Evolutionary conservation across 768 basidiomycete genomes (phyloP), one percentile per base, ranked within the genome.

Genomic region (Phlegmacium glaucopus): DNA sequence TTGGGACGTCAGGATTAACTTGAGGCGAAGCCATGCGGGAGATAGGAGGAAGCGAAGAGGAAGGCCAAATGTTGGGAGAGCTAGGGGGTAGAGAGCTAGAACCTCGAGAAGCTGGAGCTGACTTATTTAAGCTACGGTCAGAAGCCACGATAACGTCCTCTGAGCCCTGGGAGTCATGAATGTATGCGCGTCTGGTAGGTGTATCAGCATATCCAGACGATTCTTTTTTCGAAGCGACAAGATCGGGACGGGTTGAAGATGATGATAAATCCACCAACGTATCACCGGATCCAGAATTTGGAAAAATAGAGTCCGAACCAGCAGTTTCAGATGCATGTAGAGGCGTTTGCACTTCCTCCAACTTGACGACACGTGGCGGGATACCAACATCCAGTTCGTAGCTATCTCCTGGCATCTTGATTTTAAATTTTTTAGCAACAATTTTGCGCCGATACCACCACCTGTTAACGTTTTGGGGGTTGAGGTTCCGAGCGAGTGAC

Each of bases 381-480:
- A 34, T 56, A 2, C 70, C 71, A 10, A 72, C 56, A 6, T 56
- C 60, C n/a, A 73, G 53, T 27, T 70, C 69, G 50, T 75, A 75
- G 16, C 63, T 62, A 4, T 61, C 67, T 12, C 50, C 37, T 3
- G 67, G 67, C 27, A 70, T 61, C 15, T 18, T 44, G n/a, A 65
- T 48, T 1, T 54, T 46, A 6, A 56, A 44, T 47, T 62, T 67
- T 48, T 59, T 65, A 4, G 64, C 66, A 17, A 51, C 22, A 11
- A 47, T 54, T 32, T 66, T 64, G 18, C 68, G 66, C 18, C 67
- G 61, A 42, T 65, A 65, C 63, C 66, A 74, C 71, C 72, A 75
- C 9, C 50, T 56, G 50, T 74, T 58, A 1, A 74, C 69, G 13
- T 55, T 48, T 5, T 29, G 48, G 6, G 69, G 70, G 22, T 62